Conservation (phyloP, 345 rosid genomes). For the Euclidium syriacum region DNA sequence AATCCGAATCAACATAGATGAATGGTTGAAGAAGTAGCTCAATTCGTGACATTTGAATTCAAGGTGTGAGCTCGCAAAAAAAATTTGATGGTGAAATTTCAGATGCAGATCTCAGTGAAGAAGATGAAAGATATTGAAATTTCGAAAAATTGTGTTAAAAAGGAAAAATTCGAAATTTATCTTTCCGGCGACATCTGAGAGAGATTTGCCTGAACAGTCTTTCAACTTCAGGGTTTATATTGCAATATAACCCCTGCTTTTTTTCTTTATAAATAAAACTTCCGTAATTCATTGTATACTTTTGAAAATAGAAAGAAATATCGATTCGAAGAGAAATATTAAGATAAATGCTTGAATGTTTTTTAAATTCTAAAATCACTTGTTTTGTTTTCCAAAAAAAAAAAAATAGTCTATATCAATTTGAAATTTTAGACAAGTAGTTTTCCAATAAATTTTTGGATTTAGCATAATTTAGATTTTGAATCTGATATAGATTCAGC, state of each 20-base stretch:
- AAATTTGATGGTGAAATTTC: background rate
- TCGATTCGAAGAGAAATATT: too few relatives aligned
- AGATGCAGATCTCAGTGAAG: constrained; percentile 20
- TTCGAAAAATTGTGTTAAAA: background rate
- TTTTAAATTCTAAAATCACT: too few relatives aligned
- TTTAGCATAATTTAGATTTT: too few relatives aligned
- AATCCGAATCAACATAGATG: constrained; percentile 16
- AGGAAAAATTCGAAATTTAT: background rate
- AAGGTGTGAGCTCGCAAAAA: background rate
- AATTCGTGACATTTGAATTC: constrained; percentile 5
- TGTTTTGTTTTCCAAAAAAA: too few relatives aligned
- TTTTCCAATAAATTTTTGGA: too few relatives aligned
- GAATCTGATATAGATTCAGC: too few relatives aligned
- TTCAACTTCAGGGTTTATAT: background rate
- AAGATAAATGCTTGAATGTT: too few relatives aligned
- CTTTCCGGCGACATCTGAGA: background rate
- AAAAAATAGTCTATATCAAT: too few relatives aligned
- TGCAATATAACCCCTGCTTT: background rate
- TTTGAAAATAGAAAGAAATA: too few relatives aligned
- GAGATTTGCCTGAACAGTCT: background rate
- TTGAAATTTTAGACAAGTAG: too few relatives aligned
- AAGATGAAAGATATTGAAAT: background rate
- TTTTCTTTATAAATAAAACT: too few relatives aligned
- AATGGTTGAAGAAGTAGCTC: constrained; percentile 13
- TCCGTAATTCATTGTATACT: too few relatives aligned